Percentiles rank a stretch among this genome's conserved stretches.
Evolutionary conservation across 805 yeast genomes (phyloP).

Genomic region (Metschnikowia similis): DNA sequence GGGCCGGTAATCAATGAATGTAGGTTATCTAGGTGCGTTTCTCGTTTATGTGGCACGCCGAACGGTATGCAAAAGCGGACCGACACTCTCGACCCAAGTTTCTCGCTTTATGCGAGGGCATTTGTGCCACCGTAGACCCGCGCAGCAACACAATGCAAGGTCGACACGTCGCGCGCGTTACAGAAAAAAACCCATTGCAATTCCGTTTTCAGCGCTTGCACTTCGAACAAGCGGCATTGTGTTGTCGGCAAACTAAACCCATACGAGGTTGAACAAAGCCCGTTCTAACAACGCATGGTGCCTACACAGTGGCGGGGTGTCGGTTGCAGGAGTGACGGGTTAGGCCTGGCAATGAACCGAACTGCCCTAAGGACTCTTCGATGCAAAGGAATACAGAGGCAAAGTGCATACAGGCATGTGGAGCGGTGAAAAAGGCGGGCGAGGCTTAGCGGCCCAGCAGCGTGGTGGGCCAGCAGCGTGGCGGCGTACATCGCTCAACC

Average conservation of each 20-base stretch:
- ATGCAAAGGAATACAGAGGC: too few relatives aligned
- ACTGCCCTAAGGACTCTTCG: too few relatives aligned
- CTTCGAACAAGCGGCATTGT: not conserved
- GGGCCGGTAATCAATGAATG: too few relatives aligned
- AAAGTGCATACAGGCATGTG: not conserved
- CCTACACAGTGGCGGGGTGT: not conserved
- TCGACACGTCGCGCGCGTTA: slow-evolving; percentile 1
- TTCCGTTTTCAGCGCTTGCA: not conserved
- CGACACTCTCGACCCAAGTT: not conserved
- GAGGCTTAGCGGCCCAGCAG: too few relatives aligned
- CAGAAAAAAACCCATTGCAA: not conserved
- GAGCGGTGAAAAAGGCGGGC: too few relatives aligned
- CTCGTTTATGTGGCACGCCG: not conserved
- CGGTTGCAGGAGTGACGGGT: too few relatives aligned
- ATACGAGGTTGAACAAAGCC: not conserved
- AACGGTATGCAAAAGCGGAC: not conserved
- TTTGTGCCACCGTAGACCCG: not conserved
- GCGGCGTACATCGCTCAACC: not conserved
- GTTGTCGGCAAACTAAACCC: not conserved
- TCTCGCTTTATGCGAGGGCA: slow-evolving; percentile 2
- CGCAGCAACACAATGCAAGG: not conserved
- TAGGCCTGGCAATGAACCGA: not conserved
- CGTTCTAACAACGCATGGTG: not conserved
- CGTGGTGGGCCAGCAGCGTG: not conserved
- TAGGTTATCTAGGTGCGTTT: not conserved